Evolutionary conservation across 129 eudicot species (phyloP), one percentile per base, ranked within the genome.

Genomic region (carrot (Daucus carota)): DNA sequence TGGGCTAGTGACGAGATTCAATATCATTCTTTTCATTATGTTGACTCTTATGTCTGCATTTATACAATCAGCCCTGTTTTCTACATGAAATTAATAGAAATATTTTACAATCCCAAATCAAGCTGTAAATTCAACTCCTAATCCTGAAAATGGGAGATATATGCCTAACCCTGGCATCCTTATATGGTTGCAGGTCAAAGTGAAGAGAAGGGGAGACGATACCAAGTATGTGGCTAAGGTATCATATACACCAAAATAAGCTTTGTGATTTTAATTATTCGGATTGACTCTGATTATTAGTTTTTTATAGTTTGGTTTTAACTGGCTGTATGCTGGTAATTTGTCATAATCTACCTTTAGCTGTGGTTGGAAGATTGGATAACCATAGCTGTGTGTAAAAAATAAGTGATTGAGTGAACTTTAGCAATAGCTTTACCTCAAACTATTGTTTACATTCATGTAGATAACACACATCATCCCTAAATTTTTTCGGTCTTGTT

Each of bases 151-250:
- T 73, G 75, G 13, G 36, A 42, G 68, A 47, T 47, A 38, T 29
- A 63, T 20, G 24, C 72, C 38, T 63, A 17, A 40, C 18, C 38
- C 7, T 66, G 43, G 60, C n/a, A 24, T 70, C 48, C 44, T 70
- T 81, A 17, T 54, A 54, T 77, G 24, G n/a, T 76, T 84, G 79
- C 90, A 93, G 98, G 98, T 93, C 79, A 93, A 93, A 85, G 98
- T 93, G 70, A 93, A 93, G 83, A 89, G 87, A 89, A 87, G 97
- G 85, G 98, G 98, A 50, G 98, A 93, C 80, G 98, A 93, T 78
- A 90, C 92, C 73, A 93, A 93, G 83, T 93, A 90, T 79, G 93
- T 91, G 78, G 98, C 96, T 41, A 93, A 91, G 98, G 98, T 93
- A 88, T 69, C 62, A 40, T 68, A 85, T 34, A 50, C 28, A 43